Evolutionary conservation across 2,329 filamentous ascomycete genomes (phyloP), one percentile per base, ranked within the genome.

Genomic region (Incumbomyces lentus): DNA sequence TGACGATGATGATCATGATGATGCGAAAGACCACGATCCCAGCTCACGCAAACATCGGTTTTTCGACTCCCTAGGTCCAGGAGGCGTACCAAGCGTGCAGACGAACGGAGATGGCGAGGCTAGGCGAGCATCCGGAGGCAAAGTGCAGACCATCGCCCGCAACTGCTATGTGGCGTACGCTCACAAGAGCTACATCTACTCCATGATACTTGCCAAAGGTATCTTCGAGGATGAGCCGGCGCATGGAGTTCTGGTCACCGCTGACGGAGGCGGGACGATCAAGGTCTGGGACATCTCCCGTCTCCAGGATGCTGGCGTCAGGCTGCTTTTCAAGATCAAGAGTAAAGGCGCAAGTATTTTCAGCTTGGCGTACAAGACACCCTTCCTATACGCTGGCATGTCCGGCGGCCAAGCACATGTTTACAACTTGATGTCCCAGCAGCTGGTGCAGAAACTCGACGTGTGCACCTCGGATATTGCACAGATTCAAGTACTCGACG

Each of bases 401-500:
- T 76, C 88, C 1, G 81, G 86, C 33, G 93, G 92, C 17, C 78
- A 94, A 42, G 79, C 98, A 49, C 90, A 96, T 62, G 78, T 98
- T 10, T 98, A 93, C 90, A 93, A 98, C 61, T 73, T 98, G 12
- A 90, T 96, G 61, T 96, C 92, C 0, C 81, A 84, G 45, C 92
- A 98, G 65, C 81, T 92, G 40, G 74, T 98, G 37, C 77, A 92
- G 48, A 88, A 86, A 14, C 83, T 98, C 59, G 87, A 96, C 62
- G 47, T 55, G 5, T 45, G 42, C 22, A 19, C 14, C 33, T 71
- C 96, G 36, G 83, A 87, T 53, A 83, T 95, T 64, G 53, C 46
- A 35, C 51, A 57, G 31, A 54, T 57, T 12, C 47, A 53, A 30
- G 46, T 57, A 18, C 83, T 85, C 18, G 87, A 86, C 67, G 87